A percentile compares a stretch with the other conserved stretches of the same genome.
Conservation (phyloP, 83 land plant species). For the Larix sibirica region DNA sequence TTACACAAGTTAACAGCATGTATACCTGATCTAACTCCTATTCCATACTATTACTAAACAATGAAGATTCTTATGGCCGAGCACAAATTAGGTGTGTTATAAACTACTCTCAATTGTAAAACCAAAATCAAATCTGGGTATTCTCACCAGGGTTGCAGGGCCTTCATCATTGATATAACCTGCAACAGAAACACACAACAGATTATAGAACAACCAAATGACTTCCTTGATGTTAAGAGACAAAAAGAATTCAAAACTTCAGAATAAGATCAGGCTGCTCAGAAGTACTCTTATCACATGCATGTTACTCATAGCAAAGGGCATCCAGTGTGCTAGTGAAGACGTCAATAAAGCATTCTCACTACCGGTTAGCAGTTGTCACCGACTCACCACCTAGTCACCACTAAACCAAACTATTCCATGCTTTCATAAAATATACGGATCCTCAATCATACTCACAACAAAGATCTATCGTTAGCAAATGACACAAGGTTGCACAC, state of each 20-base stretch:
- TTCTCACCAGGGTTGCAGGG: slow-evolving; percentile 4
- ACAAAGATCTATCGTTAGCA: background rate
- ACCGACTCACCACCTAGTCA: background rate
- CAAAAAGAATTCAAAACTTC: background rate
- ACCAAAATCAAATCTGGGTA: background rate
- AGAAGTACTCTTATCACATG: background rate
- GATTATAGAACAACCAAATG: background rate
- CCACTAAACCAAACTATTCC: background rate
- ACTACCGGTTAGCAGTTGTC: background rate
- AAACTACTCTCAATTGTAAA: background rate
- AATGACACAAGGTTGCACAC: background rate
- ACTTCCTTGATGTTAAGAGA: background rate
- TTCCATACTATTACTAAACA: background rate
- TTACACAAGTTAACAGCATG: background rate
- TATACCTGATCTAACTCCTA: background rate
- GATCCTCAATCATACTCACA: background rate
- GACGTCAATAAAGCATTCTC: no score
- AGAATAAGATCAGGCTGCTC: background rate
- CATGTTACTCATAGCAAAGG: no score
- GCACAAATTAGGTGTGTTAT: background rate
- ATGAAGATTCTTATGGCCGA: background rate
- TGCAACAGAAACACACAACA: slow-evolving; percentile 11
- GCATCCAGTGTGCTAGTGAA: no score
- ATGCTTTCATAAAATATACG: background rate
- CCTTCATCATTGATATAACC: slow-evolving; percentile 20